phyloP scores from a whole-genome alignment of 805 yeast species.

The Clavispora santaluciae region DNA sequence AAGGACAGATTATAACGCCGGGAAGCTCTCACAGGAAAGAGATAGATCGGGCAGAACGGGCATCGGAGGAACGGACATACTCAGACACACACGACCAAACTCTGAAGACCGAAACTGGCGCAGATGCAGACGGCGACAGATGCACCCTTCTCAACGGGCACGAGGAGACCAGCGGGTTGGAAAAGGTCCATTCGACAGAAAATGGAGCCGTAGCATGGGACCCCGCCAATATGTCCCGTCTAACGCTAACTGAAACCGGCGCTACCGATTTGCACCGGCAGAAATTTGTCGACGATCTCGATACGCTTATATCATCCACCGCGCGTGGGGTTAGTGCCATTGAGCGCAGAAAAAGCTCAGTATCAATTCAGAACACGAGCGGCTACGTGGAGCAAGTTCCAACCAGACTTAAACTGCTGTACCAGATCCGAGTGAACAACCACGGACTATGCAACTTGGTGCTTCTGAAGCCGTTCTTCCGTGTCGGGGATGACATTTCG shows the following conservation, averaged over 20 bases:
- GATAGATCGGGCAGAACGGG: no score
- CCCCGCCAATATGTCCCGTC: not conserved
- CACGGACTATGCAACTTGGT: conserved; percentile 28
- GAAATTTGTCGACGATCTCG: conserved; percentile 25
- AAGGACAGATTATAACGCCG: no score
- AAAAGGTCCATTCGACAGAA: not conserved
- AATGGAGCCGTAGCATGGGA: not conserved
- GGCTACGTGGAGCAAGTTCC: conserved; percentile 10
- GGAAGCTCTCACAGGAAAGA: no score
- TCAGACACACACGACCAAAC: no score
- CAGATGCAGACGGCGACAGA: no score
- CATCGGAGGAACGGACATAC: no score
- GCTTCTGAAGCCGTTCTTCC: conserved; percentile 31
- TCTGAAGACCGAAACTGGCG: no score
- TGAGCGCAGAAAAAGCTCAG: conserved; percentile 29
- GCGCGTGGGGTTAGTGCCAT: conserved; percentile 30
- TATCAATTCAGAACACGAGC: conserved; percentile 10
- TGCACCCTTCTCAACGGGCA: no score
- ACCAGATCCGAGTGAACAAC: conserved; percentile 32
- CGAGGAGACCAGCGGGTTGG: no score
- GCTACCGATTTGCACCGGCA: not conserved
- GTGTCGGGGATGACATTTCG: conserved; percentile 35
- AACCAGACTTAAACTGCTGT: conserved; percentile 13
- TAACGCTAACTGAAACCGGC: no score
- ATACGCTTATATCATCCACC: conserved; percentile 26